A percentile compares a stretch with the other conserved stretches of the same genome.
phyloP scores from a whole-genome alignment of 2,329 filamentous ascomycete species.

The Rosellinia necatrix region DNA sequence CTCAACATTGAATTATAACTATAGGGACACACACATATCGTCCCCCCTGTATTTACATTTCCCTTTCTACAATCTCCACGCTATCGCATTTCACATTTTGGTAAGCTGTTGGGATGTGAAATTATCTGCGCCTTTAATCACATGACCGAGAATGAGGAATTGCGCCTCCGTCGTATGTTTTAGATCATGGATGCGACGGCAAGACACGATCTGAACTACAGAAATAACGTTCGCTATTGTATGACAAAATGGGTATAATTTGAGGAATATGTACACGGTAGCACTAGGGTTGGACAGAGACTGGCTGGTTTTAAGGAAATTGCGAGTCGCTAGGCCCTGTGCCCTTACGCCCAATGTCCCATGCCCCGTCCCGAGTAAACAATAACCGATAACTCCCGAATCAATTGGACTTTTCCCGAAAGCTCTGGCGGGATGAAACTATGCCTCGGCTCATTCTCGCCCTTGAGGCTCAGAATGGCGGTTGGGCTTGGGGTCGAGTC shows the following conservation, averaged over 20 bases:
- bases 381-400: slow-evolving; percentile 15
- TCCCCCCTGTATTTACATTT: too few relatives aligned
- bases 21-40: too few relatives aligned
- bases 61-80: too few relatives aligned
- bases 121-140: too few relatives aligned
- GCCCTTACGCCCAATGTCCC: too few relatives aligned
- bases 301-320: not conserved
- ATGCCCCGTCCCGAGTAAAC: slow-evolving; percentile 7
- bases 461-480: not conserved
- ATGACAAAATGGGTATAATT: slow-evolving; percentile 25
- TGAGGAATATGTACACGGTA: slow-evolving; percentile 23
- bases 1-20: too few relatives aligned
- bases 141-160: too few relatives aligned
- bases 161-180: too few relatives aligned
- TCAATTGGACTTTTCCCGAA: slow-evolving; percentile 19
- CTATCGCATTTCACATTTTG: too few relatives aligned
- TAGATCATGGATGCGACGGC: too few relatives aligned
- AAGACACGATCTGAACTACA: too few relatives aligned
- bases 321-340: slow-evolving; percentile 1
- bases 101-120: too few relatives aligned
- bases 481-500: slow-evolving; percentile 1
- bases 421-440: not conserved
- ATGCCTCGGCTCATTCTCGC: slow-evolving; percentile 1
- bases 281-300: slow-evolving; percentile 9
- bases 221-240: not conserved